Evolutionary conservation across 1,284 basidiomycete genomes (phyloP).

Genomic region (Termitomyces sp.): DNA sequence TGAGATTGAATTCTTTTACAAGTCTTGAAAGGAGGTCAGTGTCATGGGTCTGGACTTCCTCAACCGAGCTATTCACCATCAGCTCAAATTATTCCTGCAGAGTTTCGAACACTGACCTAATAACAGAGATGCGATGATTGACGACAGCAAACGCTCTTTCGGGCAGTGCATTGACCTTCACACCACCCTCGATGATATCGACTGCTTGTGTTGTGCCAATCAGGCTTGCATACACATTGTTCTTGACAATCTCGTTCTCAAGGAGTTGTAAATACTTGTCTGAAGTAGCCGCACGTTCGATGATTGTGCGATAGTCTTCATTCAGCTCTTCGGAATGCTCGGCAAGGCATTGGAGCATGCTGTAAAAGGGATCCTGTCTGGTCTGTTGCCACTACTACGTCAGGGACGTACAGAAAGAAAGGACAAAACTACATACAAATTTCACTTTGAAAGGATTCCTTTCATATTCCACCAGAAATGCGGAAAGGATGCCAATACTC

Average conservation of each 20-base stretch:
- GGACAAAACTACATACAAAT: conserved; percentile 27
- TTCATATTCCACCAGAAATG: conserved; percentile 51
- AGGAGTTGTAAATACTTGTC: conserved; percentile 37
- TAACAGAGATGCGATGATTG: conserved; percentile 56
- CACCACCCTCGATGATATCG: conserved; percentile 62
- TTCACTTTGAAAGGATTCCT: conserved; percentile 39
- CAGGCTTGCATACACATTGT: conserved; percentile 34
- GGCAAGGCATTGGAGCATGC: conserved; percentile 39
- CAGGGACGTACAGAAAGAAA: background rate
- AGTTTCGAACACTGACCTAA: conserved; percentile 29
- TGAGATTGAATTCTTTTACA: conserved; percentile 45
- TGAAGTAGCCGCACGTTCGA: conserved; percentile 31
- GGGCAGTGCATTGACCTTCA: conserved; percentile 63
- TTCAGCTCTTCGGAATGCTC: conserved; percentile 45
- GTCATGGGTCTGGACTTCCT: conserved; percentile 38
- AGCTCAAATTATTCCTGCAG: background rate
- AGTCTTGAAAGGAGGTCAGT: conserved; percentile 36
- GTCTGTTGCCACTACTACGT: conserved; percentile 20
- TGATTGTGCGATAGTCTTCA: conserved; percentile 31
- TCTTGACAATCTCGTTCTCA: conserved; percentile 32
- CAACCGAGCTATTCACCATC: conserved; percentile 32
- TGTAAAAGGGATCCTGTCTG: conserved; percentile 37
- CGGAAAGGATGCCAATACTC: conserved; percentile 61
- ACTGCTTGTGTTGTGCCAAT: conserved; percentile 68
- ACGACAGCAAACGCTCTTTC: conserved; percentile 50